These are phyloP conservation scores for Phaffia rhodozyma DNA, from an alignment of 1,284 basidiomycete genomes.

Conservation along the genomic window DNA sequence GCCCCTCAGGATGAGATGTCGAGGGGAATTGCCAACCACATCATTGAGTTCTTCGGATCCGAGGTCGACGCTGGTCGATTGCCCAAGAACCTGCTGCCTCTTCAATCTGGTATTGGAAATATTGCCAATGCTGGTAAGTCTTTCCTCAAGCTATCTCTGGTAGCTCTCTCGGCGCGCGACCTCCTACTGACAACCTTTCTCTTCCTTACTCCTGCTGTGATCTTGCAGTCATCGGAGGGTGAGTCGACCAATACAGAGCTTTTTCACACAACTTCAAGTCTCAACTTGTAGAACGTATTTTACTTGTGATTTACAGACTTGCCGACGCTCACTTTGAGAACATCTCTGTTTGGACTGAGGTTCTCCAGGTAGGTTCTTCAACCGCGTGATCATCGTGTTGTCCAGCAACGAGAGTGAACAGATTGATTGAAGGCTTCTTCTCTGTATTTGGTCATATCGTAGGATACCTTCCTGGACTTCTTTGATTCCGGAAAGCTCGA, in stretches of 20 bases:
- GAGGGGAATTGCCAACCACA: conserved; percentile 39
- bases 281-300: neutral
- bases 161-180: neutral
- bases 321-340: conserved; percentile 42
- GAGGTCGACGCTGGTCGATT: conserved; percentile 42
- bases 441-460: conserved; percentile 9
- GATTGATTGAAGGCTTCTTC: neutral
- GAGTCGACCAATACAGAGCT: no score
- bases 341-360: conserved; percentile 46
- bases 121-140: conserved; percentile 36
- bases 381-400: conserved; percentile 22
- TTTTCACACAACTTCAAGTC: neutral
- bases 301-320: conserved; percentile 21
- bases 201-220: neutral
- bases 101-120: conserved; percentile 45
- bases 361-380: conserved; percentile 33
- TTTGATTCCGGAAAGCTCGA: conserved; percentile 43
- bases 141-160: neutral
- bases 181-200: neutral
- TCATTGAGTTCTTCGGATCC: conserved; percentile 41
- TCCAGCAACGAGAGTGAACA: neutral
- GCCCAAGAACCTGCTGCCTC: conserved; percentile 40
- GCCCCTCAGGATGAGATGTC: conserved; percentile 40
- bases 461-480: conserved; percentile 34
- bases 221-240: conserved; percentile 39